phyloP scores from a whole-genome alignment of 805 yeast species.

The Saturnispora dispora region DNA sequence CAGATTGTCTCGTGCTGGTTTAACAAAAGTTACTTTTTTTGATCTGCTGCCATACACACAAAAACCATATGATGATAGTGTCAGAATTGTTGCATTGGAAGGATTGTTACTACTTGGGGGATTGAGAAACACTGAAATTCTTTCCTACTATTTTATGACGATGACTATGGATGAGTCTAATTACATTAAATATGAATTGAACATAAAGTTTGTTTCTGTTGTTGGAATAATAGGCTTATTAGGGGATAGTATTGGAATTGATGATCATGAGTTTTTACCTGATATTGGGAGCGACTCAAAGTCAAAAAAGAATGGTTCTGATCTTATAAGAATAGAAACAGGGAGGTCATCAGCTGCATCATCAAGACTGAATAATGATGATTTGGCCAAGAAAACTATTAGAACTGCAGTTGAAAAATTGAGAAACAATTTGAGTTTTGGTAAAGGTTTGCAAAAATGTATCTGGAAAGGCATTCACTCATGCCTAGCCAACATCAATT shows the following conservation, averaged over 20 bases:
- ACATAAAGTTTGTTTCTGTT: slow-evolving; percentile 38
- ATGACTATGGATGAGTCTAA: slow-evolving; percentile 48
- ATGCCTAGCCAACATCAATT: slow-evolving; percentile 47
- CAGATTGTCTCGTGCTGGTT: slow-evolving; percentile 46
- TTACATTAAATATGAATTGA: slow-evolving; percentile 41
- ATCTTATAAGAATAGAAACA: slow-evolving; percentile 52
- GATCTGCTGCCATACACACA: slow-evolving; percentile 48
- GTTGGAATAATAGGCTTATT: slow-evolving; percentile 60
- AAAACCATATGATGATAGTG: slow-evolving; percentile 36
- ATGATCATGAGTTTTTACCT: slow-evolving; percentile 51
- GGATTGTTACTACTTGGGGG: slow-evolving; percentile 72
- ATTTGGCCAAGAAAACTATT: slow-evolving; percentile 52
- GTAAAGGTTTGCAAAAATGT: slow-evolving; percentile 45
- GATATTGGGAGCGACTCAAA: slow-evolving; percentile 8
- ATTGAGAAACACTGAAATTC: slow-evolving; percentile 49
- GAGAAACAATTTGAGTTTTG: slow-evolving; percentile 48
- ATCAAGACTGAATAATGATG: slow-evolving; percentile 50
- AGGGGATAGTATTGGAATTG: slow-evolving; percentile 49
- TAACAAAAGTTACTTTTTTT: slow-evolving; percentile 41
- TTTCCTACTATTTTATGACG: slow-evolving; percentile 53
- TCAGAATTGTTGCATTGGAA: slow-evolving; percentile 60
- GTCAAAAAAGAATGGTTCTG: slow-evolving; percentile 2
- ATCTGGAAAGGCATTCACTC: slow-evolving; percentile 68
- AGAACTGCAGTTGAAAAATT: slow-evolving; percentile 59
- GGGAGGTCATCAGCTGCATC: slow-evolving; percentile 29